A percentile compares a stretch with the other conserved stretches of the same genome.
Conservation (phyloP, 441 rosid species). For the Croton laevigatus region DNA sequence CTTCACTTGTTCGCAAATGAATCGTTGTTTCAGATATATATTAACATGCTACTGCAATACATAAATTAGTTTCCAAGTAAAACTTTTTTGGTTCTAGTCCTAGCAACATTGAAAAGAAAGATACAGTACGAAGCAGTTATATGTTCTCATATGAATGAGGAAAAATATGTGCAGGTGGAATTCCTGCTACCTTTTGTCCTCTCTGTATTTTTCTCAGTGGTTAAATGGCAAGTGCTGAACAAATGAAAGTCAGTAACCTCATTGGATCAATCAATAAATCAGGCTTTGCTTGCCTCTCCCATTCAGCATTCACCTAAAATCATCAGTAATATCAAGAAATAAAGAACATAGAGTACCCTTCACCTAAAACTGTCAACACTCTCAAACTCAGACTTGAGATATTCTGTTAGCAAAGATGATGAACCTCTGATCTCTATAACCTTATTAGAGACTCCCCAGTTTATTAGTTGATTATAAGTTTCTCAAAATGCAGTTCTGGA, state of each 20-base stretch:
- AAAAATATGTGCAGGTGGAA: no score
- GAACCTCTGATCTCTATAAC: not conserved
- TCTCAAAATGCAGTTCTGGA: not conserved
- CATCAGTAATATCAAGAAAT: not conserved
- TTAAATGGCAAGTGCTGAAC: not conserved
- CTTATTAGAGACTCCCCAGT: not conserved
- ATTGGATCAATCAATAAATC: not conserved
- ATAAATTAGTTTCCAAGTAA: not conserved
- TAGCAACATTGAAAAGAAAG: not conserved
- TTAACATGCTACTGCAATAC: not conserved
- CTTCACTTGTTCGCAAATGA: conserved; percentile 10
- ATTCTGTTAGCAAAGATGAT: not conserved
- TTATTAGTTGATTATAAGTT: not conserved
- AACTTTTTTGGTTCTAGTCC: no score
- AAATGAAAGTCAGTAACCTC: not conserved
- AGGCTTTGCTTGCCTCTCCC: not conserved
- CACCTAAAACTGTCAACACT: not conserved
- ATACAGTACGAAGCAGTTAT: not conserved
- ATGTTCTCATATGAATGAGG: not conserved
- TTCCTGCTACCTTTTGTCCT: not conserved
- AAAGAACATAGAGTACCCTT: not conserved
- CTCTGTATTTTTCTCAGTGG: not conserved
- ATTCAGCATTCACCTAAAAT: not conserved
- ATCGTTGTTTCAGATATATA: conserved; percentile 3
- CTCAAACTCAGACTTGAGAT: not conserved